Evolutionary conservation across 106 monocot species (phyloP), one percentile per base, ranked within the genome.

Genomic region (Dioscorea dumetorum): DNA sequence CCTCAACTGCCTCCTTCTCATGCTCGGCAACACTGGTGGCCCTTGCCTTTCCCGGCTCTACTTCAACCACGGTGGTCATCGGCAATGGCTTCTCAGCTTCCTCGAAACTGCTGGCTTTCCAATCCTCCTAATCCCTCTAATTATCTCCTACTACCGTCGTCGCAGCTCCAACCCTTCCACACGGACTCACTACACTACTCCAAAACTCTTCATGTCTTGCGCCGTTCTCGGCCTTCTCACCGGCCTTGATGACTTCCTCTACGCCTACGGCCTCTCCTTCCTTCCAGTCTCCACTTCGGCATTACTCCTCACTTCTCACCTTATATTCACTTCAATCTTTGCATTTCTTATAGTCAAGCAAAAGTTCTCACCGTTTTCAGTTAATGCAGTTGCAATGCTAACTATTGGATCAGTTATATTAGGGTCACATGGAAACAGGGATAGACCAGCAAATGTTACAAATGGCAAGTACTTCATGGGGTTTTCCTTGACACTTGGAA

Each of bases 1-100:
- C 49, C 15, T 66, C 50, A 48, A 50, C 67, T 22, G 24, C 9
- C 22, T 50, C n/a, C 18, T 64, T 32, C 17, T 73, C 12, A 18
- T 54, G 18, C 35, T 73, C 50, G 73, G 73, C 21, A 20, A 12
- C 62, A 50, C 14, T 22, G 63, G 73, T n/a, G 73, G 50, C 4
- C 73, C 73, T 2, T 33, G 64, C 19, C 15, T 65, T 34, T 16
- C 33, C 21, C 73, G 73, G 8, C 17, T 73, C 64, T 73, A 73
- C 51, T 73, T 54, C 73, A 3, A 32, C 10, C 64, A 57, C 32
- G 73, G 73, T 32, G 73, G 73, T 28, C 8, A 17, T 10, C 63
- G 73, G 12, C 3, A 50, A 10, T 73, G 73, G 73, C 63, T 73
- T 24, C 23, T 64, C 19, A 65, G 53, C 57, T 41, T 15, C 1